Conservation (phyloP, 495 filamentous ascomycete species). For the Immersiella caudata region DNA sequence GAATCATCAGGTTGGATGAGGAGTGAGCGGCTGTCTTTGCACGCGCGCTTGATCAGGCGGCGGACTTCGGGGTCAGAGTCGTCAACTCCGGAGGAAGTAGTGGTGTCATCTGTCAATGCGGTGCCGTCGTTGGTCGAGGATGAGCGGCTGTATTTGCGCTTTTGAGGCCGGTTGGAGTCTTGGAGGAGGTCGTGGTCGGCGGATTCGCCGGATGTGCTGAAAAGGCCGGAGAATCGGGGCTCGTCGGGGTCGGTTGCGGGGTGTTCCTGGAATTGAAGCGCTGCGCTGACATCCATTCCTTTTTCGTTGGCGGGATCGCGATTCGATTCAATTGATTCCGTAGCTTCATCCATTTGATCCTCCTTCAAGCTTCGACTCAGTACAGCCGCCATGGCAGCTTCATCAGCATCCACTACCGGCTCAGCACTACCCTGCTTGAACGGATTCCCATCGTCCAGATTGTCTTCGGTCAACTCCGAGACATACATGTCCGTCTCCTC, state of each 20-base stretch:
- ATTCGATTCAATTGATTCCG: not conserved
- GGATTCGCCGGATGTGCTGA: not conserved
- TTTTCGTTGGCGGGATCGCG: not conserved
- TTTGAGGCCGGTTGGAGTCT: not conserved
- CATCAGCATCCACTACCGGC: not conserved
- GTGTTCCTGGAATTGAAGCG: not conserved
- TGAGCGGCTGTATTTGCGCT: not conserved
- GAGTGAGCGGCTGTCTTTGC: not conserved
- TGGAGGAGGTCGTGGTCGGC: not conserved
- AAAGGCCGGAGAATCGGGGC: not conserved
- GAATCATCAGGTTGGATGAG: constrained; percentile 1
- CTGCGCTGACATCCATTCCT: not conserved
- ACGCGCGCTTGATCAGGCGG: not conserved
- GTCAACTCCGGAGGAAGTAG: not conserved
- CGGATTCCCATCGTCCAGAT: not conserved
- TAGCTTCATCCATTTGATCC: not conserved
- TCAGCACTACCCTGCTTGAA: not conserved
- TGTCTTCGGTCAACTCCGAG: not conserved
- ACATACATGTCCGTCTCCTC: not conserved
- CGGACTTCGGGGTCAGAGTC: not conserved
- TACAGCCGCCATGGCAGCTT: not conserved
- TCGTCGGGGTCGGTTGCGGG: not conserved
- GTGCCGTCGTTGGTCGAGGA: not conserved
- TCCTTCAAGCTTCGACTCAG: not conserved
- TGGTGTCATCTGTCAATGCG: not conserved